These are phyloP conservation scores for Hammondia hammondi DNA, from an alignment of 169 alveolate genomes.

Conservation along the genomic window DNA sequence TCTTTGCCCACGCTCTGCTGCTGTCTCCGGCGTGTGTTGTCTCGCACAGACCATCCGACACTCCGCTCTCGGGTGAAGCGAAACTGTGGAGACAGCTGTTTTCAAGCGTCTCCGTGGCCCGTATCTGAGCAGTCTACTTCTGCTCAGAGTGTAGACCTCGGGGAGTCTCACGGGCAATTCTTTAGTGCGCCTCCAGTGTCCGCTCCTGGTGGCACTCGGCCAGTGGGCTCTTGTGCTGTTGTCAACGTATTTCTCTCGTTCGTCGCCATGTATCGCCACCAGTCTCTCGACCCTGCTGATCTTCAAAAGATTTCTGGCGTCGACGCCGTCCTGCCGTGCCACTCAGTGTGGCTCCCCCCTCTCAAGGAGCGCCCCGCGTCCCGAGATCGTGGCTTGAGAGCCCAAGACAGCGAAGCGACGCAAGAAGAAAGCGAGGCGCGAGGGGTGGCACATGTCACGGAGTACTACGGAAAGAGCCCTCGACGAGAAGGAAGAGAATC, in stretches of 20 bases:
- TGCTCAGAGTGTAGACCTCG: not conserved
- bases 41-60: slow-evolving; percentile 5
- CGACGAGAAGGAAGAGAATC: too few species aligned
- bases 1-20: not conserved
- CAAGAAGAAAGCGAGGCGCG: too few species aligned
- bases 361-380: too few species aligned
- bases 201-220: not conserved
- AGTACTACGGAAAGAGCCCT: too few species aligned
- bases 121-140: not conserved
- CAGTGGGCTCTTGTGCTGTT: not conserved
- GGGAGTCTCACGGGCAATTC: not conserved
- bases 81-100: not conserved
- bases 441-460: too few species aligned
- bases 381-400: too few species aligned
- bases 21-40: slow-evolving; percentile 2
- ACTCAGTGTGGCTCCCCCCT: not conserved
- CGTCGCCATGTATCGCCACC: not conserved
- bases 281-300: not conserved
- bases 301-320: not conserved
- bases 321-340: not conserved
- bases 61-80: not conserved
- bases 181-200: not conserved
- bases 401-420: too few species aligned
- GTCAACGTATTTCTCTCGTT: not conserved
- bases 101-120: not conserved